These are phyloP conservation scores for Umbilicus rupestris DNA, from an alignment of 164 flowering plant species.

Conservation along the genomic window DNA sequence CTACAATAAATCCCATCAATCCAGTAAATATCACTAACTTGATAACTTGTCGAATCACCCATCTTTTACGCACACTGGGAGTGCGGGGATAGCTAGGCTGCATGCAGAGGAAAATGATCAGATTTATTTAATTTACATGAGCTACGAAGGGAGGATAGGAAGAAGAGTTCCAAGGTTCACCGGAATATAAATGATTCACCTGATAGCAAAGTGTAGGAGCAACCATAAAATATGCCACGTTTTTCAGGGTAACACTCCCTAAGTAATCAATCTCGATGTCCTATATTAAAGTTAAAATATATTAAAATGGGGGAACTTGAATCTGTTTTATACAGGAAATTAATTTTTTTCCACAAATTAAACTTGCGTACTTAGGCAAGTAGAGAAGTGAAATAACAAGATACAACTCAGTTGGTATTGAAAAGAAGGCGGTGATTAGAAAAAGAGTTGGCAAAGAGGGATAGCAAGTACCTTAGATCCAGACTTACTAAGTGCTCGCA, in stretches of 20 bases:
- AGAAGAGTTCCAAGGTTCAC: neutral
- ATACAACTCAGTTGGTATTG: neutral
- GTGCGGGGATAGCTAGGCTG: constrained; percentile 87
- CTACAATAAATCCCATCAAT: constrained; percentile 84
- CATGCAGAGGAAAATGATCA: constrained; percentile 16
- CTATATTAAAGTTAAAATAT: neutral
- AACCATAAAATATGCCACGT: constrained; percentile 84
- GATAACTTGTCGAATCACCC: constrained; percentile 76
- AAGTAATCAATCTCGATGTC: constrained; percentile 19
- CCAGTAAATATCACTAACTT: constrained; percentile 88
- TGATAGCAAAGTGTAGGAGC: constrained; percentile 98
- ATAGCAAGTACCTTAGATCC: constrained; percentile 43
- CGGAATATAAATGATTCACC: constrained; percentile 28
- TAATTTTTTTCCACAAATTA: constrained; percentile 9
- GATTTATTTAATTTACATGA: neutral
- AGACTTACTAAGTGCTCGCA: constrained; percentile 49
- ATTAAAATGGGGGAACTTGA: neutral
- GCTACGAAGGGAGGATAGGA: neutral
- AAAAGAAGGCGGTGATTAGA: neutral
- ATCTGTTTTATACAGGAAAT: neutral
- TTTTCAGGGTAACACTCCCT: constrained; percentile 44
- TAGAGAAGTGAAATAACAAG: neutral
- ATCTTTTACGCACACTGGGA: constrained; percentile 63
- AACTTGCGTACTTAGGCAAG: constrained; percentile 39
- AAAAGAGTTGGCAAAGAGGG: constrained; percentile 2